phyloP scores from a whole-genome alignment of 352 stramenopile genomes.

The Blastocystis sp. region DNA sequence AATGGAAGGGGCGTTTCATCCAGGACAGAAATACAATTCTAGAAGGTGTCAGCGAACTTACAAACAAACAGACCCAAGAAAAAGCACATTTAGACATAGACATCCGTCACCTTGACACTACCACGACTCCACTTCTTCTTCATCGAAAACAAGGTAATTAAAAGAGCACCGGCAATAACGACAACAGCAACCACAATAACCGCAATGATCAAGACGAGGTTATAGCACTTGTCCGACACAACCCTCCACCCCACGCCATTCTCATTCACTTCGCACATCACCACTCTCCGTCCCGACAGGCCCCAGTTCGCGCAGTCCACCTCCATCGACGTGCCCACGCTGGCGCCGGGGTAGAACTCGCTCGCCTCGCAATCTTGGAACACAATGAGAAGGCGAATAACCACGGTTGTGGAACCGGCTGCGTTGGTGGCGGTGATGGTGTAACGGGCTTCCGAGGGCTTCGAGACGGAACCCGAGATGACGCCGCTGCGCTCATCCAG shows the following conservation, averaged over 20 bases:
- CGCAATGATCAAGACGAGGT: background rate
- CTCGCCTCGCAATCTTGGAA: background rate
- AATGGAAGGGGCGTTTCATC: conserved; percentile 63
- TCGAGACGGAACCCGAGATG: background rate
- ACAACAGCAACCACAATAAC: background rate
- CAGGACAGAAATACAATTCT: background rate
- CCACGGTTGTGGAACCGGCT: background rate
- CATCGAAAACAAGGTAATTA: background rate
- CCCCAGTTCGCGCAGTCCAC: background rate
- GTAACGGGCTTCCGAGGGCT: background rate
- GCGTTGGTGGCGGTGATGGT: background rate
- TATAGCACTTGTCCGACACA: background rate
- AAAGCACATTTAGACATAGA: conserved; percentile 3
- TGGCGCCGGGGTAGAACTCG: background rate
- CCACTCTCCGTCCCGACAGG: background rate
- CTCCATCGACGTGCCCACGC: background rate
- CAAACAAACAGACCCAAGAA: background rate
- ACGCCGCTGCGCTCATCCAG: background rate
- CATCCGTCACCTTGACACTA: conserved; percentile 6
- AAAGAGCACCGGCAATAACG: background rate
- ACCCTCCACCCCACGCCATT: background rate
- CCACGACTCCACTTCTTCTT: background rate
- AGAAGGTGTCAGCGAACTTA: background rate
- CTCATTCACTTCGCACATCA: background rate
- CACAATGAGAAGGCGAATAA: background rate